Evolutionary conservation across 1,139 yeast genomes (phyloP), one percentile per base, ranked within the genome.

Genomic region (Pichia sp.): DNA sequence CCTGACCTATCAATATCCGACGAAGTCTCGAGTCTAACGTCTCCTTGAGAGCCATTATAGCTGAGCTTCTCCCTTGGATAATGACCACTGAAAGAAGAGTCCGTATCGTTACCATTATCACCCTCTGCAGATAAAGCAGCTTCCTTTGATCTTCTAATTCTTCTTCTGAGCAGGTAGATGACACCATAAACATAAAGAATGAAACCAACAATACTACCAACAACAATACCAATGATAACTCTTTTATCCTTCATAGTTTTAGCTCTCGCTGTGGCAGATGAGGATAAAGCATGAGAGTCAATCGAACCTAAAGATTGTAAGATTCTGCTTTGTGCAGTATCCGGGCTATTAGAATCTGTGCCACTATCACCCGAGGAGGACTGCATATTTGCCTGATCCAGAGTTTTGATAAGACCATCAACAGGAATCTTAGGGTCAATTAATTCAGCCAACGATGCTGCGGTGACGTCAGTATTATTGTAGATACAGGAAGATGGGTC

Each of bases 171-270:
- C 34, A 55, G 53, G 19, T 60, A 50, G 19, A 62, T 48, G 68
- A 80, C 67, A 29, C 74, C 61, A 1, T 72, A 62, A 55, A 79
- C 62, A 56, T 78, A 80, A 19, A 70, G 55, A 6, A 69, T 63
- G 39, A 78, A 73, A 37, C 88, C 91, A 20, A 72, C 71, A 18
- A 78, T 74, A n/a, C 83, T 74, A 39, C 87, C 87, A 33, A 79
- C 63, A 20, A 80, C 68, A 23, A 78, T 64, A 25, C 81, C 83
- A 15, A 76, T 71, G 30, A 76, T 63, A 40, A 64, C 66, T 18
- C 67, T 71, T 33, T 62, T 64, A 18, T 35, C 23, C 14, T 30
- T 36, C 40, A 9, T 27, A 11, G 32, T 6, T 29, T 38, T 41
- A 14, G 41, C 46, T 18, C 41, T 35, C 5, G 44, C 20, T 22